Evolutionary conservation across 163 green algal genomes (phyloP).

Genomic region (Trebouxia gelatinosa): DNA sequence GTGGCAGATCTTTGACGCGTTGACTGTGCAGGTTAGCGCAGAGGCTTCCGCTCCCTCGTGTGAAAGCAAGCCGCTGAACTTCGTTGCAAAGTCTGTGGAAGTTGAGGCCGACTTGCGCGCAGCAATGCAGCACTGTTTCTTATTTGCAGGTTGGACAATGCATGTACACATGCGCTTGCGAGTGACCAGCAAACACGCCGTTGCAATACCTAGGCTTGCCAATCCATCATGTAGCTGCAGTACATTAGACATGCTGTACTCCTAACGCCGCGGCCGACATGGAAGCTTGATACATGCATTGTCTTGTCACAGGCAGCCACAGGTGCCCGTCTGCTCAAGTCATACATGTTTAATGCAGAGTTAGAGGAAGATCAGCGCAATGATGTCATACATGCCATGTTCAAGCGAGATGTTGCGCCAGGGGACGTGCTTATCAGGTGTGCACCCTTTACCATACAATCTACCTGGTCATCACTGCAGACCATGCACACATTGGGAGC

Average conservation of each 20-base stretch:
- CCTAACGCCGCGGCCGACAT: too few species aligned
- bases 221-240: neutral
- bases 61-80: neutral
- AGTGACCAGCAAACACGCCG: too few species aligned
- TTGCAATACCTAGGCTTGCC: too few species aligned
- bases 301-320: neutral
- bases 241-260: neutral
- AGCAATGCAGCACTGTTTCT: slow-evolving; percentile 37
- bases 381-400: slow-evolving; percentile 44
- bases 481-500: too few species aligned
- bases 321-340: neutral
- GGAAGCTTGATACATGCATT: too few species aligned
- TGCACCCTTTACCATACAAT: neutral
- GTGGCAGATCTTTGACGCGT: too few species aligned
- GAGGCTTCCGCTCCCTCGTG: slow-evolving; percentile 19
- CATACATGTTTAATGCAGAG: slow-evolving; percentile 35
- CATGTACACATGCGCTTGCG: too few species aligned
- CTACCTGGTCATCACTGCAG: neutral
- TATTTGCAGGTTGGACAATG: slow-evolving; percentile 41
- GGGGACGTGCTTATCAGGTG: slow-evolving; percentile 50
- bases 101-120: slow-evolving; percentile 14
- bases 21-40: slow-evolving; percentile 34
- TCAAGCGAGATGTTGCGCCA: slow-evolving; percentile 35
- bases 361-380: slow-evolving; percentile 53
- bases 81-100: slow-evolving; percentile 23